Evolutionary conservation across 1,284 basidiomycete genomes (phyloP).

Genomic region (Moniliella sp.): DNA sequence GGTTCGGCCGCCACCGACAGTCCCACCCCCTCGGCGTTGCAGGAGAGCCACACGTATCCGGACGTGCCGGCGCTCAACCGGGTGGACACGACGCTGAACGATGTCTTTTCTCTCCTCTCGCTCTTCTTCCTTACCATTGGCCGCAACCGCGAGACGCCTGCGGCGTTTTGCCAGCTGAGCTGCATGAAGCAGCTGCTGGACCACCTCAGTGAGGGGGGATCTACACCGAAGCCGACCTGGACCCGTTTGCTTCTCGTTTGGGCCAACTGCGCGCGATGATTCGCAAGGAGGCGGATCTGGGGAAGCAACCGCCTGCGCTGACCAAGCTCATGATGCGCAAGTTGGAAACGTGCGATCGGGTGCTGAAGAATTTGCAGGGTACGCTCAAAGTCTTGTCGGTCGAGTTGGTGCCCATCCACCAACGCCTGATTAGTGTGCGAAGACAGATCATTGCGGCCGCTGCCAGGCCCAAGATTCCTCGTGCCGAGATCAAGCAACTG

Average conservation of each 20-base stretch:
- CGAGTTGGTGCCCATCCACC: conserved; percentile 32
- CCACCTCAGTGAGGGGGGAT: conserved; percentile 30
- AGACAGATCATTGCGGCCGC: conserved; percentile 71
- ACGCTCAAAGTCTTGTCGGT: conserved; percentile 30
- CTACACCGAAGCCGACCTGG: conserved; percentile 29
- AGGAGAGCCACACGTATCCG: neutral
- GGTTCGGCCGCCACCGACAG: neutral
- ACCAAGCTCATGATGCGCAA: conserved; percentile 74
- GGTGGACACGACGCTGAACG: conserved; percentile 31
- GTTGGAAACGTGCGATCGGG: conserved; percentile 53
- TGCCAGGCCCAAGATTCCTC: conserved; percentile 62
- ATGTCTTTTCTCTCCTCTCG: conserved; percentile 30
- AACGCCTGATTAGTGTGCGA: conserved; percentile 65
- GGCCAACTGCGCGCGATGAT: conserved; percentile 27
- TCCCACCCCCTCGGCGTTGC: neutral
- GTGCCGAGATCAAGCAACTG: conserved; percentile 67
- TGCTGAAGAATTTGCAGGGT: conserved; percentile 19
- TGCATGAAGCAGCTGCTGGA: conserved; percentile 33
- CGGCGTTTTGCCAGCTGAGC: conserved; percentile 26
- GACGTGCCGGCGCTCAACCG: conserved; percentile 1
- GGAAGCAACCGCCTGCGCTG: conserved; percentile 64
- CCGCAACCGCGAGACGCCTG: conserved; percentile 25
- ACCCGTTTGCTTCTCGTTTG: conserved; percentile 24
- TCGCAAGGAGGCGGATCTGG: conserved; percentile 39
- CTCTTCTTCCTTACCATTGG: conserved; percentile 34